Evolutionary conservation across 1,284 basidiomycete species (phyloP), one percentile per base, ranked within the genome.

Genomic region (Meira miltonrushii): DNA sequence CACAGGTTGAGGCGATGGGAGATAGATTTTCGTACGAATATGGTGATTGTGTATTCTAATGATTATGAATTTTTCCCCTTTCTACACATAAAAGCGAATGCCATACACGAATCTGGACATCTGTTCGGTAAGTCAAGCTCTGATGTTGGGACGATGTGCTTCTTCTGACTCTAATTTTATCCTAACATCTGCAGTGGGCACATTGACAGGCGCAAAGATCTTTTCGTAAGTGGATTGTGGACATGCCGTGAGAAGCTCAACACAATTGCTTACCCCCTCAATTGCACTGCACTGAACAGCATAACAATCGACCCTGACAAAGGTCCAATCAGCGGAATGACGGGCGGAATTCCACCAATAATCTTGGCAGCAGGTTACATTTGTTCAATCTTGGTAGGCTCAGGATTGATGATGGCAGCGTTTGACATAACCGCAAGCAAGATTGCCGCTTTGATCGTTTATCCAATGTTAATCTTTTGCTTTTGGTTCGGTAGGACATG

Each of bases 251-350:
- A 48, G 5, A 8, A 5, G 5, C 17, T 48, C 46, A 21, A 19
- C 21, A 13, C 7, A 25, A 48, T 21, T 4, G 12, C 46, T 17
- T 23, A 48, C 2, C 19, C 10, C 3, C 3, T 21, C 41, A n/a
- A 4, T n/a, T 10, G n/a, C 19, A 43, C 41, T 10, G 2, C 11
- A 2, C 40, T 56, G 19, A 9, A 54, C 40, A 49, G 44, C 15
- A 12, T 56, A 3, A 28, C 39, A 23, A 56, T 56, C 19, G 55
- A 56, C 38, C 55, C 55, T 4, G 55, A 56, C 21, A 49, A 46
- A 19, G 55, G 55, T 25, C n/a, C 55, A 33, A 49, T 56, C 41
- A 19, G 15, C 11, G 55, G 55, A n/a, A 56, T 56, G 55, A 56
- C 40, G 4, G 39, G 55, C 3, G 55, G 55, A 13, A 17, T 21